These are phyloP conservation scores for Penicillium sp. DNA, from an alignment of 2,329 filamentous ascomycete genomes.

Conservation along the genomic window DNA sequence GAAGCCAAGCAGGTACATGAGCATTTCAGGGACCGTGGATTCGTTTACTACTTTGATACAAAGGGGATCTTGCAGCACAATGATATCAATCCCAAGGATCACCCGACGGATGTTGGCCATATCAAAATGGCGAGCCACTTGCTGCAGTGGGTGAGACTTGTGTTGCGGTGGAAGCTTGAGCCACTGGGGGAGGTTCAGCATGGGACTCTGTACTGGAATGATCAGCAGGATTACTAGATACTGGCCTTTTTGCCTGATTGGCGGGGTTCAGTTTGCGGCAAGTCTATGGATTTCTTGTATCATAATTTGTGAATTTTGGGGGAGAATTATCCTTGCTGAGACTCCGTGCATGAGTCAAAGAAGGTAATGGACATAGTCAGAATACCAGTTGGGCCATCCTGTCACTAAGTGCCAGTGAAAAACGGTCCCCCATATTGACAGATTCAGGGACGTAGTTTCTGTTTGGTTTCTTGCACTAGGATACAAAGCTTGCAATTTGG, in stretches of 20 bases:
- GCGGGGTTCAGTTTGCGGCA: background rate
- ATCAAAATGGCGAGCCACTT: conserved; percentile 63
- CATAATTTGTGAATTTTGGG: background rate
- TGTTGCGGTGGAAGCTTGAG: conserved; percentile 58
- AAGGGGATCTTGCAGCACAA: conserved; percentile 64
- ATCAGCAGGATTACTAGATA: conserved; percentile 47
- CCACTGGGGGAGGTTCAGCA: conserved; percentile 57
- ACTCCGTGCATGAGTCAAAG: too few relatives aligned
- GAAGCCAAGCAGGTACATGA: conserved; percentile 55
- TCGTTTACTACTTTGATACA: conserved; percentile 64
- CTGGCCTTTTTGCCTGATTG: background rate
- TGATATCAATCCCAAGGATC: conserved; percentile 60
- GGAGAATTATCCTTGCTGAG: background rate
- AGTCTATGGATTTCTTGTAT: background rate
- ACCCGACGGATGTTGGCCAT: conserved; percentile 63
- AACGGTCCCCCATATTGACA: background rate
- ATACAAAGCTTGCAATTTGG: background rate
- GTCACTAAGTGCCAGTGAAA: too few relatives aligned
- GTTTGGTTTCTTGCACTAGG: too few relatives aligned
- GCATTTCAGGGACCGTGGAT: conserved; percentile 54
- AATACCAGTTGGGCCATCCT: background rate
- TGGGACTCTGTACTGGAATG: conserved; percentile 57
- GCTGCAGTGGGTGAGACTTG: conserved; percentile 58
- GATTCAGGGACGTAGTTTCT: background rate
- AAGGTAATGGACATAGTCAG: background rate